Evolutionary conservation across 176 grass and related monocot genomes (phyloP).

Genomic region (Carex scoparia): DNA sequence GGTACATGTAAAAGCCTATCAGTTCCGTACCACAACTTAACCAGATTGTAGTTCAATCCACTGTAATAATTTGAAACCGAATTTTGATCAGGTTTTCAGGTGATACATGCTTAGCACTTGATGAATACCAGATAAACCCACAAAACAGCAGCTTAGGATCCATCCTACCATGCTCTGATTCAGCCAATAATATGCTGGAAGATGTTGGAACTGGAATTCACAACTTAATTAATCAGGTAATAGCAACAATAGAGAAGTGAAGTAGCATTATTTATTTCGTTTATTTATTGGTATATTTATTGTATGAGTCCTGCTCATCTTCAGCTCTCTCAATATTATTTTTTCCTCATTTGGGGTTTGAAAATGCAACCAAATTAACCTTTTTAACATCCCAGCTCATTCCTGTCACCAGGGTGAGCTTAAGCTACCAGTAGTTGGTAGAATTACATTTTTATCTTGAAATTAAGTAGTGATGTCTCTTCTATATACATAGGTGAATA

Average conservation of each 20-base stretch:
- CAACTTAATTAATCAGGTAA: constrained; percentile 68
- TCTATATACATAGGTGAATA: constrained; percentile 52
- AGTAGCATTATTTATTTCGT: neutral
- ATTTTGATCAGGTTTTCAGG: constrained; percentile 45
- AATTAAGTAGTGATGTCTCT: neutral
- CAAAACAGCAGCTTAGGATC: constrained; percentile 77
- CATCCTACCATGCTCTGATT: constrained; percentile 61
- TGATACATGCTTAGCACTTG: constrained; percentile 65
- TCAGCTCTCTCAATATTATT: neutral
- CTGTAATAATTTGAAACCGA: neutral
- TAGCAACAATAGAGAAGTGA: constrained; percentile 9
- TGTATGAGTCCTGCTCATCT: neutral
- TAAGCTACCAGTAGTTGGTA: neutral
- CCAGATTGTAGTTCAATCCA: neutral
- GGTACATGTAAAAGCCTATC: neutral
- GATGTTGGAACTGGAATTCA: constrained; percentile 62
- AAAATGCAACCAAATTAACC: neutral
- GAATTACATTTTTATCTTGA: neutral
- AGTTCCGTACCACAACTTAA: neutral
- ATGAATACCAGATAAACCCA: constrained; percentile 71
- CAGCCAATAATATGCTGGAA: constrained; percentile 39
- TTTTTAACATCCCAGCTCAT: neutral
- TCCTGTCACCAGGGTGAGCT: neutral
- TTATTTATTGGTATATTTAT: neutral
- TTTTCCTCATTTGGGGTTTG: neutral